phyloP scores from a whole-genome alignment of 805 yeast species.

The Saturnispora diversa region DNA sequence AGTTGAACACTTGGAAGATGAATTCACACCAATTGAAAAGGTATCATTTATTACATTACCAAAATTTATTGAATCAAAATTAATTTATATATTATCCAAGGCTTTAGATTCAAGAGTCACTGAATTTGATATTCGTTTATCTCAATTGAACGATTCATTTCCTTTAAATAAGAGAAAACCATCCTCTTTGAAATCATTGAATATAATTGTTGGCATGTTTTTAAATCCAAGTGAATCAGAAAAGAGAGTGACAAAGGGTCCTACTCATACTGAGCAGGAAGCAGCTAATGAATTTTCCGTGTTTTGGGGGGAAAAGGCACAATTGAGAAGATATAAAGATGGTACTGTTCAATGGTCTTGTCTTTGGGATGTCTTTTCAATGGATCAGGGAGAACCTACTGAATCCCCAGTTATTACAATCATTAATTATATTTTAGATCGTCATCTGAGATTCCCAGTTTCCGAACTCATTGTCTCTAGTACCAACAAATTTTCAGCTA shows the following conservation, averaged over 20 bases:
- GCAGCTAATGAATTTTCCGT: constrained; percentile 59
- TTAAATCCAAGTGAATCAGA: constrained; percentile 70
- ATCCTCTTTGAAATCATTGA: constrained; percentile 23
- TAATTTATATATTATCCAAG: constrained; percentile 47
- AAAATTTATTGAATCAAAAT: constrained; percentile 51
- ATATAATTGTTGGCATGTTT: constrained; percentile 51
- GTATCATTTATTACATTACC: constrained; percentile 65
- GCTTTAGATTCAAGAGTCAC: constrained; percentile 48
- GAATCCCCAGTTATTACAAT: constrained; percentile 63
- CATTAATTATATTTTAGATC: constrained; percentile 50
- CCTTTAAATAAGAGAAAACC: constrained; percentile 50
- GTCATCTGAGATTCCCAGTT: constrained; percentile 42
- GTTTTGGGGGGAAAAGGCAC: constrained; percentile 86
- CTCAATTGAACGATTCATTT: constrained; percentile 24
- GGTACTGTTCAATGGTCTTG: constrained; percentile 88
- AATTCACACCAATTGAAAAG: constrained; percentile 63
- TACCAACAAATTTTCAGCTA: constrained; percentile 38
- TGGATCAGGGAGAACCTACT: constrained; percentile 23
- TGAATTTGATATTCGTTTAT: constrained; percentile 29
- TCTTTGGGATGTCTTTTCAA: constrained; percentile 56
- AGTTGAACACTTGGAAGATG: constrained; percentile 30
- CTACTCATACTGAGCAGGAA: constrained; percentile 51
- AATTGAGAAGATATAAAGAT: constrained; percentile 86
- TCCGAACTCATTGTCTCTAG: constrained; percentile 32
- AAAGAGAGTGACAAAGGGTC: constrained; percentile 81